A percentile compares a stretch with the other conserved stretches of the same genome.
Conservation (phyloP, 148 eudicot species). For the Heliamphora exappendiculata region DNA sequence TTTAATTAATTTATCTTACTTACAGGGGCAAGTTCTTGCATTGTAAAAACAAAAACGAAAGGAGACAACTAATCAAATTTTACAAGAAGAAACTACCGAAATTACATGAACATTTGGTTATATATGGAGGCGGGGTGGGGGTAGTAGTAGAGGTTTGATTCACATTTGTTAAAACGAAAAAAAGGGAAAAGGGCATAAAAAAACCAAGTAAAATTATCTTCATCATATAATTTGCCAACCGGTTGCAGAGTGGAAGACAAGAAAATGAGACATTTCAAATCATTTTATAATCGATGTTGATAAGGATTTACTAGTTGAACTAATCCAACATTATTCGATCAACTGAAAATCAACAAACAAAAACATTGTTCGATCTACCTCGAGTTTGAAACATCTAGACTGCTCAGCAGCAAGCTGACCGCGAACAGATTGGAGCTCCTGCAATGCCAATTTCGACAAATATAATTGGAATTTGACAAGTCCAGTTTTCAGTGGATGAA, state of each 20-base stretch:
- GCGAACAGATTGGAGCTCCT: conserved; percentile 98
- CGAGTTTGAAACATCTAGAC: conserved; percentile 97
- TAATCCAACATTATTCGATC: background rate
- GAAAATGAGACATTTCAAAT: background rate
- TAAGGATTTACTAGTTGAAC: background rate
- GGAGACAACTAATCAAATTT: no score
- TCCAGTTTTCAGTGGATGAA: background rate
- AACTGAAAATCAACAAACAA: conserved; percentile 3
- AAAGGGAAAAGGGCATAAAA: no score
- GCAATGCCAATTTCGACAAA: conserved; percentile 22
- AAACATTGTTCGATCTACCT: conserved; percentile 43
- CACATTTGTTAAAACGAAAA: background rate
- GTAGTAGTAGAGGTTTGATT: no score
- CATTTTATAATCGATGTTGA: background rate
- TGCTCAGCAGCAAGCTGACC: conserved; percentile 96
- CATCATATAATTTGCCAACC: background rate
- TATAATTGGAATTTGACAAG: background rate
- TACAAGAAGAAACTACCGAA: no score
- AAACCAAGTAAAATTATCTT: background rate
- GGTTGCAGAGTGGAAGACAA: background rate
- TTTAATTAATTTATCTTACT: no score
- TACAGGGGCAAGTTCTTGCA: no score
- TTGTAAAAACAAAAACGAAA: no score
- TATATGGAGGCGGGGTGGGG: no score
- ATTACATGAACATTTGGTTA: no score